Conservation (phyloP, 257 asterid species). For the Gentiana dahurica region DNA sequence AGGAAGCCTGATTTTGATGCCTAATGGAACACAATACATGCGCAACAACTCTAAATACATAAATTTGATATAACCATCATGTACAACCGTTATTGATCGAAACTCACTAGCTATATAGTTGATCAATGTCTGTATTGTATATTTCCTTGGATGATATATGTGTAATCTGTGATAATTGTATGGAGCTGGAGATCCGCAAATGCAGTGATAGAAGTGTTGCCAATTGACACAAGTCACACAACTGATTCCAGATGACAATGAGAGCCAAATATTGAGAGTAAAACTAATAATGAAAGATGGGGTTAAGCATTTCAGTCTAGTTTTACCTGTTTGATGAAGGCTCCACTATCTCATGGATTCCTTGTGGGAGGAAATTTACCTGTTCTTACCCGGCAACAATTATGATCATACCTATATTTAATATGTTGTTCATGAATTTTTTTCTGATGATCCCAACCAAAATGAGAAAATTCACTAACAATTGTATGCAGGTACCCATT, state of each 20-base stretch:
- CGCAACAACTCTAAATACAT: no score
- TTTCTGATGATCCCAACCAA: no score
- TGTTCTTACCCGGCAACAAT: conserved; percentile 99
- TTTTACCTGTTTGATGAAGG: conserved; percentile 93
- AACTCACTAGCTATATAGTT: no score
- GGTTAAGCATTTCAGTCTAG: conserved; percentile 67
- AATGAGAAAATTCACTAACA: no score
- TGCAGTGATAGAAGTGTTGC: conserved; percentile 84
- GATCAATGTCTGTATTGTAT: no score
- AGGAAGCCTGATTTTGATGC: conserved; percentile 95
- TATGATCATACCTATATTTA: no score
- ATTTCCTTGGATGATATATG: no score
- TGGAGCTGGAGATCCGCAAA: conserved; percentile 29
- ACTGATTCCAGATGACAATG: conserved; percentile 88
- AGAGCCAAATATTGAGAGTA: conserved; percentile 87
- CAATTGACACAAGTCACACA: conserved; percentile 38
- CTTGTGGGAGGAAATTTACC: conserved; percentile 93
- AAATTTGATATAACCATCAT: no score
- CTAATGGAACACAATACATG: conserved; percentile 6
- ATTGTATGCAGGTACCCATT: no score
- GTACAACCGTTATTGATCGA: no score
- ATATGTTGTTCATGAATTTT: no score
- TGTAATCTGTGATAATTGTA: no score
- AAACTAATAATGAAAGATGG: conserved; percentile 87
- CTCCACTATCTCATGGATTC: conserved; percentile 91